Conservation (phyloP, 2,329 filamentous ascomycete species). For the Trichoderma sp. region DNA sequence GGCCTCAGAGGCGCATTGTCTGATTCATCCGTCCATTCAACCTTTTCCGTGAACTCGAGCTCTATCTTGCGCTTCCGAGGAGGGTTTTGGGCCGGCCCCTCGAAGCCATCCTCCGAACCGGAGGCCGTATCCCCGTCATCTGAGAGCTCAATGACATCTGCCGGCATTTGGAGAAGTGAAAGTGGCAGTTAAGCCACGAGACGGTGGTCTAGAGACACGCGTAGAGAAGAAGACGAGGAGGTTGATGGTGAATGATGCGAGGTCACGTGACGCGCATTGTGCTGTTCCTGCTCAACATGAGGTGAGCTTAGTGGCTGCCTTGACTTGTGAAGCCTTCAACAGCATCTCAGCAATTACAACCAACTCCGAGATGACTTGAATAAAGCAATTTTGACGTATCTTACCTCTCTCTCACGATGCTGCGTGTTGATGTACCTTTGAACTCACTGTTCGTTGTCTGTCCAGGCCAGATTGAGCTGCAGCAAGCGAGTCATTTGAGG, state of each 20-base stretch:
- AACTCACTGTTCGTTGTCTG: no score
- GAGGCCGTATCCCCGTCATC: slow-evolving; percentile 35
- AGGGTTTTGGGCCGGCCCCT: slow-evolving; percentile 21
- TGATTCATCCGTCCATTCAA: slow-evolving; percentile 62
- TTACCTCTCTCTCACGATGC: no score
- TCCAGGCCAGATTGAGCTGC: no score
- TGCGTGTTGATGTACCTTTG: no score
- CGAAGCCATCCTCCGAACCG: slow-evolving; percentile 29
- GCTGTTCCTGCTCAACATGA: neutral
- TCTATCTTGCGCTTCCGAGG: slow-evolving; percentile 45
- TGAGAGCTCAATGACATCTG: slow-evolving; percentile 35
- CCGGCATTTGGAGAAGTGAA: slow-evolving; percentile 19
- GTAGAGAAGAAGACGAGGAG: neutral
- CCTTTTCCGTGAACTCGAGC: slow-evolving; percentile 46
- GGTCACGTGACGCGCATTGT: slow-evolving; percentile 11
- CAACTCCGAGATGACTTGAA: neutral
- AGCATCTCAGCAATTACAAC: no score
- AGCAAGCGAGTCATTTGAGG: no score
- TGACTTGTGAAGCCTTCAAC: no score
- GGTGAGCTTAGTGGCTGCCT: neutral
- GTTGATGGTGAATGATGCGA: neutral
- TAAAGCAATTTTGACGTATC: no score
- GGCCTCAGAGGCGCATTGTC: slow-evolving; percentile 60
- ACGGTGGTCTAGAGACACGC: neutral
- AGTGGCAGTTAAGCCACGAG: neutral